These are phyloP conservation scores for Phytophthora crassamura DNA, from an alignment of 352 stramenopile genomes.

Conservation along the genomic window DNA sequence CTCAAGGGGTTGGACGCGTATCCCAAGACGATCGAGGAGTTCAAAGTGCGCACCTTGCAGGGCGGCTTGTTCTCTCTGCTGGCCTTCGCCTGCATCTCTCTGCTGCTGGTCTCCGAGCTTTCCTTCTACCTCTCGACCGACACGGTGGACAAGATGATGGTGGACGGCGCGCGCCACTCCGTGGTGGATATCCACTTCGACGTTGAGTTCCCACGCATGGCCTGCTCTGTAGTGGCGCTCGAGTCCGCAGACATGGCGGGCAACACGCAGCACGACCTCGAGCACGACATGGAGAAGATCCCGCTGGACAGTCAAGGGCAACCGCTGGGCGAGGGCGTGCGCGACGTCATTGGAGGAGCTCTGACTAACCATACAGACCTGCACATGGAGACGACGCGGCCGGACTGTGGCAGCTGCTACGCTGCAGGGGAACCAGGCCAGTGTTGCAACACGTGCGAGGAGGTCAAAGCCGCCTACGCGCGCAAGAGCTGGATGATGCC, in stretches of 20 bases:
- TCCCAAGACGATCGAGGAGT: constrained; percentile 90
- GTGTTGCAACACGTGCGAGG: constrained; percentile 77
- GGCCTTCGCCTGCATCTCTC: constrained; percentile 67
- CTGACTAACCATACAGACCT: constrained; percentile 77
- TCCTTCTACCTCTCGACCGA: constrained; percentile 81
- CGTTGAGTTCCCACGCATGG: constrained; percentile 84
- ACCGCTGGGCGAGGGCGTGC: constrained; percentile 54
- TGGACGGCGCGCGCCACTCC: constrained; percentile 75
- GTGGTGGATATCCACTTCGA: constrained; percentile 84
- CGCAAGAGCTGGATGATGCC: constrained; percentile 80
- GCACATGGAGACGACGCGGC: constrained; percentile 38
- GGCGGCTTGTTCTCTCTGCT: constrained; percentile 84
- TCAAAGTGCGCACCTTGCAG: constrained; percentile 87
- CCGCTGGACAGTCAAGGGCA: constrained; percentile 59
- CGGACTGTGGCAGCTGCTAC: constrained; percentile 80
- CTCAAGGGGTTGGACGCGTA: constrained; percentile 78
- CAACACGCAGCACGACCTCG: constrained; percentile 73
- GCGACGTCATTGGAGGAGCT: constrained; percentile 70
- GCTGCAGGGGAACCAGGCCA: constrained; percentile 65
- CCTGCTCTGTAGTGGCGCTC: constrained; percentile 74
- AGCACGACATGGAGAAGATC: constrained; percentile 85
- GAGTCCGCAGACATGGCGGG: constrained; percentile 79
- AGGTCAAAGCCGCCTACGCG: constrained; percentile 68
- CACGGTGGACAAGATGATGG: constrained; percentile 87
- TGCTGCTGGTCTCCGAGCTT: constrained; percentile 79